A percentile compares a stretch with the other conserved stretches of the same genome.
Evolutionary conservation across 2,329 filamentous ascomycete species (phyloP).

Genomic region (Bipolaris zeicola): DNA sequence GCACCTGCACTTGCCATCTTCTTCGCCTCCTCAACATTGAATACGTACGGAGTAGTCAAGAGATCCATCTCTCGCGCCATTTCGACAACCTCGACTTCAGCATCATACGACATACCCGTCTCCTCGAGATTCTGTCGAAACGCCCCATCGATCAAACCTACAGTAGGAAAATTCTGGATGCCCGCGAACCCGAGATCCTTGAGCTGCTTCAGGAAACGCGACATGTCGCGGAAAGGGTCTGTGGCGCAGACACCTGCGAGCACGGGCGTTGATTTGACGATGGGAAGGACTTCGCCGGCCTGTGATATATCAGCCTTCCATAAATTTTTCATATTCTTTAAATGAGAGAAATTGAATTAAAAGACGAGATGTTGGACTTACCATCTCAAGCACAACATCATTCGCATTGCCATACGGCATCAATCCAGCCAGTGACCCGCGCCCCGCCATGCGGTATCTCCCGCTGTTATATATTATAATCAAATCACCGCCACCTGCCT

Average conservation of each 20-base stretch:
- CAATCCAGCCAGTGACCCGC: conserved; percentile 70
- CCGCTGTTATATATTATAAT: conserved; percentile 77
- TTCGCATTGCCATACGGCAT: conserved; percentile 77
- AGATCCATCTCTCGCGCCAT: conserved; percentile 65
- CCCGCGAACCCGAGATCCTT: conserved; percentile 69
- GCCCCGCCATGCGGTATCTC: conserved; percentile 73
- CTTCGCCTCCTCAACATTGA: conserved; percentile 64
- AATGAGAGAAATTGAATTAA: too few species aligned
- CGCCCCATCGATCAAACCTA: conserved; percentile 70
- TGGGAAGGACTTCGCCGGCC: conserved; percentile 69
- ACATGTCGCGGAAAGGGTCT: conserved; percentile 70
- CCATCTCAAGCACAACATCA: conserved; percentile 72
- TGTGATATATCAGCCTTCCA: too few species aligned
- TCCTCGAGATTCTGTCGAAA: conserved; percentile 73
- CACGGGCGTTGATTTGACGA: conserved; percentile 68
- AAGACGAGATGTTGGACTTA: conserved; percentile 20
- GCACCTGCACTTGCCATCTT: conserved; percentile 69
- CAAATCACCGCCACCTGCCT: conserved; percentile 69
- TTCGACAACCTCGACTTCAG: conserved; percentile 70
- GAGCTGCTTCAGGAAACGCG: conserved; percentile 64
- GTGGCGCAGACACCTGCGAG: conserved; percentile 74
- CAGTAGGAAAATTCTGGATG: conserved; percentile 75
- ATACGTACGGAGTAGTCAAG: conserved; percentile 73
- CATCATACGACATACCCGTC: conserved; percentile 71
- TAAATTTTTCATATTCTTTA: too few species aligned